Base-by-base conservation (phyloP, 768 basidiomycete species). In the Thelephora ganbajun region DNA sequence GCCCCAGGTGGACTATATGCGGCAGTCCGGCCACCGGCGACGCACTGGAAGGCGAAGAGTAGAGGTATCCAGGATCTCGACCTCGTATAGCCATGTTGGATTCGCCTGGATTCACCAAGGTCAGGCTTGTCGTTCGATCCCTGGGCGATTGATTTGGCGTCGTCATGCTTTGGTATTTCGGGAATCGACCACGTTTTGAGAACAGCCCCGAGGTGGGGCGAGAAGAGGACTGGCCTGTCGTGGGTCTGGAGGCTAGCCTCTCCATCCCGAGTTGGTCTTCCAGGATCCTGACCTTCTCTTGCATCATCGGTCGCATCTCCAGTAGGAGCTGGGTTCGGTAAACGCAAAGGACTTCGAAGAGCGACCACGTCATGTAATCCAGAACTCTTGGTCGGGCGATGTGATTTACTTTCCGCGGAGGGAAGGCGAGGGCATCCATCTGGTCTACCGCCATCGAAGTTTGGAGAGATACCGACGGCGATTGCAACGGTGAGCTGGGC, bases 341-440 rank as follows among this genome's bases (percentile, higher is more conserved):
- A 1, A 76, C 68, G 52, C 76, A 81, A 14, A 82, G 59, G 47
- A 83, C 69, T 54, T 85, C 80, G 22, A 86, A 62, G 23, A 79
- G 59, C 2, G 84, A 86, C 83, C 83, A 86, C 1, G 80, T 65
- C 7, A 75, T 63, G 53, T 84, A 87, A 58, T 88, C 85, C 5
- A 83, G 64, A 20, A 81, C 63, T 23, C 81, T 70, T 2, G 82
- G 82, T 16, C 54, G 44, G 60, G 56, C 47, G 23, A 53, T 51
- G 54, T 36, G 55, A 30, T 9, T 30, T 30, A 9, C 5, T 63
- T 44, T 53, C 50, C 11, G 56, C 43, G 45, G 56, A 11, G 33
- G n/a, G 55, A 46, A 69, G 62, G 18, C 37, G 16, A 45, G 22
- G 19, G 43, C 44, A 33, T 18, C 26, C 16, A 20, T 16, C 14